Conservation (phyloP, 768 basidiomycete species). For the Favolaschia claudopus region DNA sequence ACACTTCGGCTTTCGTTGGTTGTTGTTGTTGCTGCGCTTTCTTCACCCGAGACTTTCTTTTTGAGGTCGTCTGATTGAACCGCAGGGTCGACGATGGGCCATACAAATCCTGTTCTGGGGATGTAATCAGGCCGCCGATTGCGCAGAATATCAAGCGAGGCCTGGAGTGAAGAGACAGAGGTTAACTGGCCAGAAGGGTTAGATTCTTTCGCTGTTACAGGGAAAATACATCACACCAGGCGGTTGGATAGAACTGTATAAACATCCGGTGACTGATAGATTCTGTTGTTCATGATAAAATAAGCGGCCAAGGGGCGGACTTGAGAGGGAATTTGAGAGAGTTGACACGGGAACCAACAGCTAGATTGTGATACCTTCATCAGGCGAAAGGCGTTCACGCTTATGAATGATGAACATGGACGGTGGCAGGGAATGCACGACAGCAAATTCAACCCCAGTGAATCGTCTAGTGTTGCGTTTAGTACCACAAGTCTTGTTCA, state of each 20-base stretch:
- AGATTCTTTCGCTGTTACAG: neutral
- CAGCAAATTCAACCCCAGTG: conserved; percentile 85
- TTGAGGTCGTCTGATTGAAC: conserved; percentile 50
- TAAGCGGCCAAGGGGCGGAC: conserved; percentile 83
- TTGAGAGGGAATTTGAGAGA: conserved; percentile 38
- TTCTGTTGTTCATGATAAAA: conserved; percentile 88
- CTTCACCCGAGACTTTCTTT: conserved; percentile 41
- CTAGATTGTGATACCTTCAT: conserved; percentile 66
- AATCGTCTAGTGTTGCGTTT: conserved; percentile 66
- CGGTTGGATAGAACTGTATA: conserved; percentile 87
- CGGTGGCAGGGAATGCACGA: conserved; percentile 83
- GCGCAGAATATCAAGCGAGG: conserved; percentile 78
- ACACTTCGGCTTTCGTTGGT: conserved; percentile 34
- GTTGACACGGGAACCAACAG: conserved; percentile 5
- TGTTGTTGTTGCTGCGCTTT: conserved; percentile 29
- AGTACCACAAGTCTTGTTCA: conserved; percentile 1
- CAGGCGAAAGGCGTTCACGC: conserved; percentile 81
- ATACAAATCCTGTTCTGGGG: conserved; percentile 82
- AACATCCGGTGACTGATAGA: conserved; percentile 87
- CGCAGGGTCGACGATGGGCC: conserved; percentile 78
- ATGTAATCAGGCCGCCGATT: conserved; percentile 82
- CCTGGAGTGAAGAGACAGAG: conserved; percentile 73
- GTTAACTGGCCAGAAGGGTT: conserved; percentile 56
- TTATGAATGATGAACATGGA: conserved; percentile 91
- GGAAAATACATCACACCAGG: conserved; percentile 56